Percentiles rank a stretch among this genome's conserved stretches.
Evolutionary conservation across 306 rosid species (phyloP).

Genomic region (Fragaria nilgerrensis): DNA sequence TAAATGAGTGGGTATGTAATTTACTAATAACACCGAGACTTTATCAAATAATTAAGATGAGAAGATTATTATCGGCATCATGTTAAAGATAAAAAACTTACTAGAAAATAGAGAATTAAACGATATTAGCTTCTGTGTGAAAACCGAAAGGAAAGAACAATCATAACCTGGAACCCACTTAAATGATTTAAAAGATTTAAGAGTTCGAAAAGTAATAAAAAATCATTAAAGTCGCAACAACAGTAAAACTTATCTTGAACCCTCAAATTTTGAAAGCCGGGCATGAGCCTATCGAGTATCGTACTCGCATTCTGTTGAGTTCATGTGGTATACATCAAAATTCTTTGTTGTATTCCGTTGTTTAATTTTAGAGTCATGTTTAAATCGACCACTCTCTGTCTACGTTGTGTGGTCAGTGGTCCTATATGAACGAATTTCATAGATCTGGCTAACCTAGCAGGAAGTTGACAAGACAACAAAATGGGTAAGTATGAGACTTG

Average conservation of each 20-base stretch:
- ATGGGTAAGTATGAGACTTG: too few relatives aligned
- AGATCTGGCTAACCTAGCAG: too few relatives aligned
- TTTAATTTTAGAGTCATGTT: neutral
- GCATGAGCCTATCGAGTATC: neutral
- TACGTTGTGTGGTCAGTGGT: neutral
- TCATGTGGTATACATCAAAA: neutral
- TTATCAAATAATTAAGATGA: neutral
- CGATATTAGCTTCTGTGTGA: too few relatives aligned
- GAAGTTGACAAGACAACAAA: too few relatives aligned
- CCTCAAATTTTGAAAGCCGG: too few relatives aligned
- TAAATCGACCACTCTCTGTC: neutral
- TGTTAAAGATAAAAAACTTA: neutral
- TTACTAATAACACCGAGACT: neutral
- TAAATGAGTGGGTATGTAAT: neutral
- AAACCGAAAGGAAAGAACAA: too few relatives aligned
- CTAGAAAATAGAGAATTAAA: too few relatives aligned
- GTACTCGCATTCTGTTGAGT: neutral
- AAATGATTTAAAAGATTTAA: too few relatives aligned
- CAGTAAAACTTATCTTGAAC: too few relatives aligned
- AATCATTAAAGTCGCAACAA: too few relatives aligned
- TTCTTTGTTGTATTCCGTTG: neutral
- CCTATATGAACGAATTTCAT: neutral
- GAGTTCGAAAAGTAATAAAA: too few relatives aligned
- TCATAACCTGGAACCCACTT: too few relatives aligned
- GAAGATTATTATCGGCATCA: neutral